Percentiles rank a stretch among this genome's conserved stretches.
These are phyloP conservation scores for Zangia roseola DNA, from an alignment of 768 basidiomycete genomes.

Conservation along the genomic window DNA sequence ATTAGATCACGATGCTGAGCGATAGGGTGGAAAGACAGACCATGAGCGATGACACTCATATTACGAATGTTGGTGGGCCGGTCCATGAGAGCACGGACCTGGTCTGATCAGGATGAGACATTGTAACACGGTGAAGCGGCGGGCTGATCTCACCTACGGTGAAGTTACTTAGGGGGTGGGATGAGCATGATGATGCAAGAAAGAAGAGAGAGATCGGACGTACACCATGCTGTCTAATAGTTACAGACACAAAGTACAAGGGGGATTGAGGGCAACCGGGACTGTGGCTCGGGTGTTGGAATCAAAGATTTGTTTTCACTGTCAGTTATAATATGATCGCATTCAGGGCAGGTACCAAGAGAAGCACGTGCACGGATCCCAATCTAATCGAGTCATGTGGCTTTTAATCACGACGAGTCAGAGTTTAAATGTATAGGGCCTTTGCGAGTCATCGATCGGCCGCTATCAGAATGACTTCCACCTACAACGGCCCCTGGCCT, in stretches of 20 bases:
- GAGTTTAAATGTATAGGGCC: conserved; percentile 4
- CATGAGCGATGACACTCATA: conserved; percentile 93
- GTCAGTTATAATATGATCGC: conserved; percentile 45
- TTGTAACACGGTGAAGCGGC: not conserved
- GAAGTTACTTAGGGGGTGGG: conserved; percentile 67
- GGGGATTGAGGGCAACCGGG: conserved; percentile 29
- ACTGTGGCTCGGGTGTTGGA: conserved; percentile 20
- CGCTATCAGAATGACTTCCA: conserved; percentile 25
- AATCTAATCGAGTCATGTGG: conserved; percentile 17
- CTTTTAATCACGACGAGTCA: too few relatives aligned
- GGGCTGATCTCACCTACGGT: conserved; percentile 65
- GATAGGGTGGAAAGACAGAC: conserved; percentile 42
- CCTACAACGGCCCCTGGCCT: conserved; percentile 58
- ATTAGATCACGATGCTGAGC: conserved; percentile 17
- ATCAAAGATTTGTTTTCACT: conserved; percentile 14
- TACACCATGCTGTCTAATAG: conserved; percentile 78
- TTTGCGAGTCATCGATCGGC: conserved; percentile 23
- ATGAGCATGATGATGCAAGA: conserved; percentile 28
- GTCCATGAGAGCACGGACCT: conserved; percentile 89
- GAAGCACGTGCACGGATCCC: conserved; percentile 24
- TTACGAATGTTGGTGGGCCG: conserved; percentile 89
- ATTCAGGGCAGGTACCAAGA: conserved; percentile 41
- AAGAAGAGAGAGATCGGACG: conserved; percentile 34
- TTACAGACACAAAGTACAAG: conserved; percentile 33
- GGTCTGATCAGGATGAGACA: conserved; percentile 48